Percentiles rank a stretch among this genome's conserved stretches.
These are phyloP conservation scores for Funneliformis mosseae DNA, from an alignment of 192 early-diverging fungal species.

Conservation along the genomic window DNA sequence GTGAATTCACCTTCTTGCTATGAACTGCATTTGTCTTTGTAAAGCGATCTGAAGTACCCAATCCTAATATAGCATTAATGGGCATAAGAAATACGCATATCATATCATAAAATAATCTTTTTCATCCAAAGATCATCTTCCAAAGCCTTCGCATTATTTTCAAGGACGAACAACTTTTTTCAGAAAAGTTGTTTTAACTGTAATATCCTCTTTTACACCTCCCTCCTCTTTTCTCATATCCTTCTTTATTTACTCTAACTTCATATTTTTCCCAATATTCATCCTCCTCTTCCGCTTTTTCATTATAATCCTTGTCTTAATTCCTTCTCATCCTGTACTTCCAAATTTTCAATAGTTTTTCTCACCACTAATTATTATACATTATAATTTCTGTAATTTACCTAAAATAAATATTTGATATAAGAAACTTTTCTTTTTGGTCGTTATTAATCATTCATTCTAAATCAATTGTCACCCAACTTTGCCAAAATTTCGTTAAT, in stretches of 20 bases:
- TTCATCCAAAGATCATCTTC: constrained; percentile 22
- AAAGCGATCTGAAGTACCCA: constrained; percentile 1
- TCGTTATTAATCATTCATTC: constrained; percentile 43
- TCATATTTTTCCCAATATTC: constrained; percentile 51
- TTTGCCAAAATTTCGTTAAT: constrained; percentile 77
- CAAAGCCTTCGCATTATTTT: background rate
- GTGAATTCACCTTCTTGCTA: constrained; percentile 3
- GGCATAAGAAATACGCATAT: no score
- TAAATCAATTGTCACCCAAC: constrained; percentile 93
- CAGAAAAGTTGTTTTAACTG: background rate
- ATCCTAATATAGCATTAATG: background rate
- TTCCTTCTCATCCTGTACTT: constrained; percentile 52
- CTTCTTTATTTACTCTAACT: constrained; percentile 48
- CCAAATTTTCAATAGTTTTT: constrained; percentile 7
- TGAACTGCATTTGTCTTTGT: constrained; percentile 4
- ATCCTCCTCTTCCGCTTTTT: constrained; percentile 42
- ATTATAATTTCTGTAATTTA: background rate
- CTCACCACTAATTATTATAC: background rate
- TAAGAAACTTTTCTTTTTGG: background rate
- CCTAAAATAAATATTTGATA: background rate
- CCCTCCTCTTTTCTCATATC: constrained; percentile 50
- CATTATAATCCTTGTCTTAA: constrained; percentile 41
- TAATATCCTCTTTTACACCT: background rate
- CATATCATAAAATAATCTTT: background rate
- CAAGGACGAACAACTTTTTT: background rate